Percentiles rank a stretch among this genome's conserved stretches.
Conservation (phyloP, 1,284 basidiomycete genomes). For the Gomphus bonarii region DNA sequence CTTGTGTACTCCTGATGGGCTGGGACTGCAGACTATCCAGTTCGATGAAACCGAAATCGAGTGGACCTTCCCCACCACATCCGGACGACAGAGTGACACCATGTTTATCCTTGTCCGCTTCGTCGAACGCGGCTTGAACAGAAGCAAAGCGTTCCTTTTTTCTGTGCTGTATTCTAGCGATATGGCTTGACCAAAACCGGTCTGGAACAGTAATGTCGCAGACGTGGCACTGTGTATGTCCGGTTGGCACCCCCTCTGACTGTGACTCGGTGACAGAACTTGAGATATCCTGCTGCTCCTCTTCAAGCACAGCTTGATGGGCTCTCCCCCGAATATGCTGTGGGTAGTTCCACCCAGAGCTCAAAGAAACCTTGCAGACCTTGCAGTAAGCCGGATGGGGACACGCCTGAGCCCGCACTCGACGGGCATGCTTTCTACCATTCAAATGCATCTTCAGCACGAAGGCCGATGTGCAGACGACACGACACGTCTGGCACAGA, state of each 20-base stretch:
- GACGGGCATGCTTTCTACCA: constrained; percentile 15
- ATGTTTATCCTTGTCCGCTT: constrained; percentile 36
- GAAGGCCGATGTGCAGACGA: constrained; percentile 20
- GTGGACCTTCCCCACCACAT: constrained; percentile 16
- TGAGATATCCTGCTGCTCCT: constrained; percentile 19
- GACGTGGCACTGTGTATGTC: constrained; percentile 26
- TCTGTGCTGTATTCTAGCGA: constrained; percentile 21
- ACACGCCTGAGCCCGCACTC: constrained; percentile 6
- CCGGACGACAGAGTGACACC: constrained; percentile 24
- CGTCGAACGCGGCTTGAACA: constrained; percentile 29
- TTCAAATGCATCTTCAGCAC: constrained; percentile 22
- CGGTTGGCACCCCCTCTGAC: constrained; percentile 14
- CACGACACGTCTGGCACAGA: constrained; percentile 28
- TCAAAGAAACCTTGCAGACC: constrained; percentile 22
- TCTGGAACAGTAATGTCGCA: constrained; percentile 22
- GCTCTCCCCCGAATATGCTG: constrained; percentile 20
- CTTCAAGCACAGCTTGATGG: constrained; percentile 19
- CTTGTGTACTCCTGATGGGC: constrained; percentile 12
- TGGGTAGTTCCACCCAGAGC: constrained; percentile 20
- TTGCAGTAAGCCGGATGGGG: constrained; percentile 20
- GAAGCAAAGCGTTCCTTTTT: constrained; percentile 25
- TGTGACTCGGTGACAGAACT: background rate
- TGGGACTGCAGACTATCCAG: constrained; percentile 10
- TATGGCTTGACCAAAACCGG: constrained; percentile 25
- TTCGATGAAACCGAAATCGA: constrained; percentile 33